phyloP scores from a whole-genome alignment of 257 asterid species.

The Voacanga thouarsii region DNA sequence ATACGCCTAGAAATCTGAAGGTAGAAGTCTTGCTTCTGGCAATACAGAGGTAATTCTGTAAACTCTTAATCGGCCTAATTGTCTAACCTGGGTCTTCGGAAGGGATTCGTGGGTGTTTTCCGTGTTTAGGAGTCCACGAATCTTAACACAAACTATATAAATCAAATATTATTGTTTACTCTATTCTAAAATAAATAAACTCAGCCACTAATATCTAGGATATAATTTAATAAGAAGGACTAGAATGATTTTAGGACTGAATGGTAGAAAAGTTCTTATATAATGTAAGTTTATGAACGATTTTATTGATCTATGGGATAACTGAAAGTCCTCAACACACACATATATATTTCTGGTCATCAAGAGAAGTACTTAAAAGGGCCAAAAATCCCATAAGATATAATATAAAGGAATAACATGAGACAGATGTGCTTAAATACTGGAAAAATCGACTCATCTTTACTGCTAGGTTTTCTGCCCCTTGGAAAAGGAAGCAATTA shows the following conservation, averaged over 20 bases:
- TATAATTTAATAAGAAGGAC: neutral
- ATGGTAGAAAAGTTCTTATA: neutral
- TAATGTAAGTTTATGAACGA: neutral
- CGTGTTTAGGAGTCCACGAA: too few species aligned
- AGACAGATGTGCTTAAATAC: neutral
- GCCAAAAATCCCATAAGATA: neutral
- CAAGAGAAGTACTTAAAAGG: too few species aligned
- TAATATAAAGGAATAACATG: neutral
- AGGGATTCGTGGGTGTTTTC: too few species aligned
- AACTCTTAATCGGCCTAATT: too few species aligned
- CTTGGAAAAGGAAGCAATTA: neutral
- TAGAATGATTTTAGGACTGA: constrained; percentile 5
- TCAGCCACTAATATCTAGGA: neutral
- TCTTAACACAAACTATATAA: too few species aligned
- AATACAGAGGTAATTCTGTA: too few species aligned
- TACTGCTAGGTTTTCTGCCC: neutral
- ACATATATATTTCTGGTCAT: neutral
- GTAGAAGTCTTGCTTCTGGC: too few species aligned
- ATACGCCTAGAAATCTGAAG: too few species aligned
- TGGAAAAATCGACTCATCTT: neutral
- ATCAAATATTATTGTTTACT: neutral
- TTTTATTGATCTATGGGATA: neutral
- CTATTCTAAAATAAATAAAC: neutral
- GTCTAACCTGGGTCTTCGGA: too few species aligned
- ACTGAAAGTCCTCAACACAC: neutral